Percentiles rank a stretch among this genome's conserved stretches.
Evolutionary conservation across 345 rosid genomes (phyloP).

Genomic region (Syzygium jambos): DNA sequence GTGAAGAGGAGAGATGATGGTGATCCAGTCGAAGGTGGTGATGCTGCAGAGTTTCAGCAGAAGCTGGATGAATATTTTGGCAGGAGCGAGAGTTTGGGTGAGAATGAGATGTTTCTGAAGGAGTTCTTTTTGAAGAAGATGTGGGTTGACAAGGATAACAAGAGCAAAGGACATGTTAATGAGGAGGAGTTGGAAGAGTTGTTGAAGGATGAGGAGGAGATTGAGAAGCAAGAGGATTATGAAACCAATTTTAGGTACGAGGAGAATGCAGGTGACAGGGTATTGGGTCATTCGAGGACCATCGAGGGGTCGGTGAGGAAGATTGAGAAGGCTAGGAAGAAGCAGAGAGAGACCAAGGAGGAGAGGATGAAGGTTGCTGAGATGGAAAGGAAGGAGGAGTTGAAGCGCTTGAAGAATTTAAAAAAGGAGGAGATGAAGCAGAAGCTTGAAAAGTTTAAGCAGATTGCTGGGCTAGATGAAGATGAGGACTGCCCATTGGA

Average conservation of each 20-base stretch:
- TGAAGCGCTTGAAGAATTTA: conserved; percentile 82
- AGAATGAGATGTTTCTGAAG: conserved; percentile 46
- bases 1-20: conserved; percentile 26
- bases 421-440: conserved; percentile 82
- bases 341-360: conserved; percentile 66
- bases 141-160: conserved; percentile 59
- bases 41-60: conserved; percentile 24
- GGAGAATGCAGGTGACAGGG: conserved; percentile 55
- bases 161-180: conserved; percentile 17
- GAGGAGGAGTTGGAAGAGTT: conserved; percentile 39
- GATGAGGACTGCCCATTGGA: conserved; percentile 27
- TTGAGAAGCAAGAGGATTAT: conserved; percentile 51
- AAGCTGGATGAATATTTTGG: conserved; percentile 62
- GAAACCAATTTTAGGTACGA: conserved; percentile 61
- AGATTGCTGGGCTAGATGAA: conserved; percentile 59
- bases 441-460: conserved; percentile 57
- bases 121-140: conserved; percentile 56
- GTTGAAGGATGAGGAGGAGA: conserved; percentile 43
- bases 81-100: conserved; percentile 30
- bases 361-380: conserved; percentile 58
- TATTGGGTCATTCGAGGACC: conserved; percentile 62
- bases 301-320: conserved; percentile 87
- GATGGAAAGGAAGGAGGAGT: conserved; percentile 68
- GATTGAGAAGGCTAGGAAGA: conserved; percentile 57
- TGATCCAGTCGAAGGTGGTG: conserved; percentile 15